Evolutionary conservation across 208 protist species (phyloP), one percentile per base, ranked within the genome.

Genomic region (Wallacemonas sp.): DNA sequence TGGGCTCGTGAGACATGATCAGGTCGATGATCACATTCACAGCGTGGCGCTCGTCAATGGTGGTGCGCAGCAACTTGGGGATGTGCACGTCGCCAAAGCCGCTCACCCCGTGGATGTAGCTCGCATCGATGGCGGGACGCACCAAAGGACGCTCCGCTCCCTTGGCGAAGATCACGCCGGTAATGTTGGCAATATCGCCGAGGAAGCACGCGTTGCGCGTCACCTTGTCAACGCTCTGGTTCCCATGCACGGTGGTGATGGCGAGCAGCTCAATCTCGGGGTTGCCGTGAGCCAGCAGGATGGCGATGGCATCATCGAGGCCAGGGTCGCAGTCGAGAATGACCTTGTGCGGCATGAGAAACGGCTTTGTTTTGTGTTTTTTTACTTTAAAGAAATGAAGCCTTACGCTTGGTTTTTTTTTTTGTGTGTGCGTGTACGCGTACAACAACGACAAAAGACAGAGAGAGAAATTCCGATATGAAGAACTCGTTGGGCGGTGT

Each of bases 311-410:
- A 50, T 96, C 90, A 61, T 96, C 90, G 23, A 93, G 70, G 11
- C 90, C 90, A 3, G 90, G 90, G 62, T 96, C 90, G 75, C 90
- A 96, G 62, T 96, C 90, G 16, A 96, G 74, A 32, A 89, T 83
- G 32, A 89, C 82, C 61, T 89, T 89, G 52, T 52, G 67, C 18
- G 82, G 78, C 81, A 87, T 86, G 18, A 20, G 8, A 11, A 59
- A 29, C 52, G 52, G 14, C 14, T 42, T 7, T 42, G 38, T 42
- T 42, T 42, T 42, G 14, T 7, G 7, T 42, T 42, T 42, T 42
- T 42, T 42, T 42, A 14, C 7, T 42, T 7, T 42, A 14, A 18
- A 42, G 38, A 42, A 42, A 42, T 42, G 38, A 7, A 42, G 38
- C 14, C 38, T 18, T 42, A 42, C 7, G 38, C 7, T 14, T 14